Percentiles rank a stretch among this genome's conserved stretches.
phyloP scores from a whole-genome alignment of 768 basidiomycete species.

The Leccinum pellstonianum region DNA sequence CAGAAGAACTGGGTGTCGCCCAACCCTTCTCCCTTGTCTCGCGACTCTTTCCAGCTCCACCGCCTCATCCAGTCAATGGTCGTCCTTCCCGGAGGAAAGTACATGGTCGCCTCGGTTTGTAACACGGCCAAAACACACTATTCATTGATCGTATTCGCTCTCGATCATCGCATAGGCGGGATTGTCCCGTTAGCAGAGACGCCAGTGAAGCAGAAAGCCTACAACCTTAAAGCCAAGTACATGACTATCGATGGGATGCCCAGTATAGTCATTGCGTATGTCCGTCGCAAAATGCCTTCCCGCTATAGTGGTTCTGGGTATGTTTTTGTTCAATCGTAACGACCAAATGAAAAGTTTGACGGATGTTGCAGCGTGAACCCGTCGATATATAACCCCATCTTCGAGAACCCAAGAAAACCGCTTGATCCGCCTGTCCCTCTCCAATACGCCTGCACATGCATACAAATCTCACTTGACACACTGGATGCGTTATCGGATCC shows the following conservation, averaged over 20 bases:
- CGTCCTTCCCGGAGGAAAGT: constrained; percentile 65
- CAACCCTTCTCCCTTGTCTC: constrained; percentile 34
- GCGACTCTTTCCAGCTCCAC: constrained; percentile 27
- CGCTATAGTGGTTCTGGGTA: constrained; percentile 19
- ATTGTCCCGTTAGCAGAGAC: constrained; percentile 48
- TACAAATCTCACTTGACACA: constrained; percentile 40
- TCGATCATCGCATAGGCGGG: constrained; percentile 51
- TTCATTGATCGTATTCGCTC: constrained; percentile 50
- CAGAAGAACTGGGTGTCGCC: constrained; percentile 57
- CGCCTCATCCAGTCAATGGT: constrained; percentile 51
- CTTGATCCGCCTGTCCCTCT: constrained; percentile 46
- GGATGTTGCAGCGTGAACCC: constrained; percentile 28
- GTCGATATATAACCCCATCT: constrained; percentile 31
- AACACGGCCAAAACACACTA: constrained; percentile 45
- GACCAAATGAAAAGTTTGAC: constrained; percentile 1
- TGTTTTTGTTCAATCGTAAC: not conserved
- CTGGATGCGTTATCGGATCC: constrained; percentile 49
- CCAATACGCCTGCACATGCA: constrained; percentile 44
- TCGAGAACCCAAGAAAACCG: constrained; percentile 33
- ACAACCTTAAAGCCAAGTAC: constrained; percentile 59
- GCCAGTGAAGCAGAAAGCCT: constrained; percentile 50
- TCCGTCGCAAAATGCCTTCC: constrained; percentile 36
- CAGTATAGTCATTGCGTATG: constrained; percentile 59
- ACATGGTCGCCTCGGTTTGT: constrained; percentile 59
- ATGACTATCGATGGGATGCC: constrained; percentile 42